Conservation (phyloP, 495 filamentous ascomycete genomes). For the Pyrenula aspistea region DNA sequence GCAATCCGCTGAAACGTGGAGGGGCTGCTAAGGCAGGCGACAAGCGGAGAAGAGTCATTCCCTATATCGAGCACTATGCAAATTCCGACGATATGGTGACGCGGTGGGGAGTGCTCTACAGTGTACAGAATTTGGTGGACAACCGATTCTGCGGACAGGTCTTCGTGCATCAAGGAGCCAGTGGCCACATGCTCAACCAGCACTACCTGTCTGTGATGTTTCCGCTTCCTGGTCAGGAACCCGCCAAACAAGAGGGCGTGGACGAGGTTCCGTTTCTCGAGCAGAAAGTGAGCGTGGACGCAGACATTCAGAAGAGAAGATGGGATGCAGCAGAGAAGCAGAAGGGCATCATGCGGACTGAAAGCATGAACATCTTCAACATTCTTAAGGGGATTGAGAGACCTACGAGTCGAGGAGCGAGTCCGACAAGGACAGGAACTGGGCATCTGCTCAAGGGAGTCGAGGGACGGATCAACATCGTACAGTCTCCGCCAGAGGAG, state of each 20-base stretch:
- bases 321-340: background rate
- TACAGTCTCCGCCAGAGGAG: background rate
- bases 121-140: conserved; percentile 8
- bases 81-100: conserved; percentile 68
- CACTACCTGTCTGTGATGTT: conserved; percentile 84
- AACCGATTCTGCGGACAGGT: conserved; percentile 64
- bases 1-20: conserved; percentile 50
- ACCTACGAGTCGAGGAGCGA: background rate
- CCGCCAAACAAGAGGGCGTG: conserved; percentile 8
- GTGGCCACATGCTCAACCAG: conserved; percentile 66
- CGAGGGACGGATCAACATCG: conserved; percentile 2
- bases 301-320: conserved; percentile 1
- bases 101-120: conserved; percentile 58
- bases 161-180: conserved; percentile 46
- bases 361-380: conserved; percentile 2
- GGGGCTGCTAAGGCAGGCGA: conserved; percentile 3
- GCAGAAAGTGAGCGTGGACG: conserved; percentile 6
- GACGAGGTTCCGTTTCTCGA: conserved; percentile 5
- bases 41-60: conserved; percentile 29
- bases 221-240: conserved; percentile 13
- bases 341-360: conserved; percentile 1
- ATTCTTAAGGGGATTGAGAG: background rate
- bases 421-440: background rate
- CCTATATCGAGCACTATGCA: conserved; percentile 77
- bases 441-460: conserved; percentile 2